Evolutionary conservation across 208 protist genomes (phyloP).

Genomic region (Leishmania braziliensis): DNA sequence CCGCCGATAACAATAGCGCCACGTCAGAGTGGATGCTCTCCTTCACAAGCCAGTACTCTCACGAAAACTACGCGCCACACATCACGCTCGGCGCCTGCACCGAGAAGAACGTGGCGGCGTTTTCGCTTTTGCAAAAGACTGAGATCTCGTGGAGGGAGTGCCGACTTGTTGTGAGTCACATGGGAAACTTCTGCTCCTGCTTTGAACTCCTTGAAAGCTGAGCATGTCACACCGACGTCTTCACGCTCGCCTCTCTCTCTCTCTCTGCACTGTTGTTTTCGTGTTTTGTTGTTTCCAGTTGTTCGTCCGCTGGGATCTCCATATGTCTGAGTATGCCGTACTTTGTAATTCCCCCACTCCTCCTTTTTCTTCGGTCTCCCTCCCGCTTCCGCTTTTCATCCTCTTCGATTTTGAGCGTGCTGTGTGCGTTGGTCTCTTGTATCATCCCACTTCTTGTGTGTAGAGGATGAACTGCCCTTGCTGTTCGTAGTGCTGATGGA

Average conservation of each 20-base stretch:
- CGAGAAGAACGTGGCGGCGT: slow-evolving; percentile 30
- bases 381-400: not conserved
- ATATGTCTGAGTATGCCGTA: not conserved
- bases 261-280: not conserved
- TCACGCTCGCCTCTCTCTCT: not conserved
- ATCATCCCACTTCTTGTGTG: not conserved
- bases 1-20: slow-evolving; percentile 33
- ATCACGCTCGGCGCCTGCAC: slow-evolving; percentile 75
- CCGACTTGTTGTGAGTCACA: slow-evolving; percentile 73
- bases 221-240: not conserved
- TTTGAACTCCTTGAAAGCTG: slow-evolving; percentile 63
- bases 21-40: slow-evolving; percentile 59
- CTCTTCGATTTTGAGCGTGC: not conserved
- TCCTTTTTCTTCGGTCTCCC: not conserved
- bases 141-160: slow-evolving; percentile 66
- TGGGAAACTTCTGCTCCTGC: slow-evolving; percentile 83
- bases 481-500: not conserved
- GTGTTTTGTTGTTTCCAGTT: not conserved
- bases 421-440: not conserved
- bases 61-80: slow-evolving; percentile 68
- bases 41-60: slow-evolving; percentile 39
- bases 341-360: not conserved
- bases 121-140: slow-evolving; percentile 58
- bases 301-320: not conserved
- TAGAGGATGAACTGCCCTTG: not conserved